These are phyloP conservation scores for Carex littledalei DNA, from an alignment of 176 grass and related monocot genomes.

Conservation along the genomic window DNA sequence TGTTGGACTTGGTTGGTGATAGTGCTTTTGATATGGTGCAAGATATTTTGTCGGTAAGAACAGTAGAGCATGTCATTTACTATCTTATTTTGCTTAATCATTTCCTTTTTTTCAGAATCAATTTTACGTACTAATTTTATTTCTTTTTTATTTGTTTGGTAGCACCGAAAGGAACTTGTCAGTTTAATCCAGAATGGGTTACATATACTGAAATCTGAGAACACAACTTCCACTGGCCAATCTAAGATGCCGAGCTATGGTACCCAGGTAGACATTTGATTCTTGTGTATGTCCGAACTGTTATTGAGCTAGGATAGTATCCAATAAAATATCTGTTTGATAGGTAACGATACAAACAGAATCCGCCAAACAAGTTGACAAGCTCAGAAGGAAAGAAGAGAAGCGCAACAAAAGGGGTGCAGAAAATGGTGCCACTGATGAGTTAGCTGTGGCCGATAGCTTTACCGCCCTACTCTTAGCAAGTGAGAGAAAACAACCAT, in stretches of 20 bases:
- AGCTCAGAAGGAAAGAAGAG: conserved; percentile 88
- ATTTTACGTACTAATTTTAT: background rate
- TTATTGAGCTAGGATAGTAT: background rate
- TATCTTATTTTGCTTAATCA: background rate
- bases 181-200: conserved; percentile 85
- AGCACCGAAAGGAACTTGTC: conserved; percentile 88
- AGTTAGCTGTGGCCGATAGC: conserved; percentile 41
- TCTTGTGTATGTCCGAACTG: background rate
- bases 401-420: conserved; percentile 53
- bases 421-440: conserved; percentile 55
- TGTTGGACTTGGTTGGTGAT: conserved; percentile 87
- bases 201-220: conserved; percentile 86
- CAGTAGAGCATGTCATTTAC: background rate
- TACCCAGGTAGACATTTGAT: conserved; percentile 55
- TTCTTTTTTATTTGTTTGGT: conserved; percentile 15
- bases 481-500: conserved; percentile 80
- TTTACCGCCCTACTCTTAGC: conserved; percentile 75
- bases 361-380: conserved; percentile 82
- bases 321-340: conserved; percentile 6
- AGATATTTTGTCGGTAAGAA: conserved; percentile 72
- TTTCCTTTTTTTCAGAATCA: conserved; percentile 2
- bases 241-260: conserved; percentile 96
- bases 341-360: conserved; percentile 94
- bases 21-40: conserved; percentile 86
- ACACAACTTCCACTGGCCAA: conserved; percentile 63